These are phyloP conservation scores for Cordyceps javanica DNA, from an alignment of 2,329 filamentous ascomycete species.

Conservation along the genomic window DNA sequence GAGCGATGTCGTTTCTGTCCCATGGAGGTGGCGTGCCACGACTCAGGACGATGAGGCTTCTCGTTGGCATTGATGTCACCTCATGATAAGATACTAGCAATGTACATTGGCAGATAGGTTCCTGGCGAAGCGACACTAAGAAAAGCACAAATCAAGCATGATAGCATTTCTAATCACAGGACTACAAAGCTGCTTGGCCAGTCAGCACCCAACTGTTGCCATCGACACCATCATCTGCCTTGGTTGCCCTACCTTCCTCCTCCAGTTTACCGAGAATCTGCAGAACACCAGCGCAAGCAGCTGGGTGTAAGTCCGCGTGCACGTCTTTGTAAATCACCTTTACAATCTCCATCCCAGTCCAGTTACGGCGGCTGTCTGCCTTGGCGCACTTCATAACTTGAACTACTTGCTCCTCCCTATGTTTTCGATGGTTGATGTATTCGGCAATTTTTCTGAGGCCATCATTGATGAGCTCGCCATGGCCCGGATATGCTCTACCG, in stretches of 20 bases:
- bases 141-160: too few relatives aligned
- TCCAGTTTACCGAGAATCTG: slow-evolving; percentile 77
- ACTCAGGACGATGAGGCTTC: too few relatives aligned
- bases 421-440: slow-evolving; percentile 75
- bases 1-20: too few relatives aligned
- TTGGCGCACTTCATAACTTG: slow-evolving; percentile 45
- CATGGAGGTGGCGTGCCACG: too few relatives aligned
- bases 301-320: slow-evolving; percentile 64
- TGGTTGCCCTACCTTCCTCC: slow-evolving; percentile 60
- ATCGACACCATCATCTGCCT: slow-evolving; percentile 23
- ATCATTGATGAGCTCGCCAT: slow-evolving; percentile 72
- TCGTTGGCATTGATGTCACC: too few relatives aligned
- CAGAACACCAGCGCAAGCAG: slow-evolving; percentile 68
- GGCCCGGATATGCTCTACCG: slow-evolving; percentile 77
- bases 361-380: slow-evolving; percentile 29
- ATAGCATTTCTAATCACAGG: too few relatives aligned
- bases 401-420: slow-evolving; percentile 74
- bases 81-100: too few relatives aligned
- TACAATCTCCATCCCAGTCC: slow-evolving; percentile 78
- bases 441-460: slow-evolving; percentile 67
- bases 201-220: slow-evolving; percentile 16
- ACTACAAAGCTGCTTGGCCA: slow-evolving; percentile 20
- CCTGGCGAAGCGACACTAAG: too few relatives aligned
- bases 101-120: too few relatives aligned
- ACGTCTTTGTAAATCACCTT: slow-evolving; percentile 79